phyloP scores from a whole-genome alignment of 495 filamentous ascomycete species.

The Chaetomium tenue region DNA sequence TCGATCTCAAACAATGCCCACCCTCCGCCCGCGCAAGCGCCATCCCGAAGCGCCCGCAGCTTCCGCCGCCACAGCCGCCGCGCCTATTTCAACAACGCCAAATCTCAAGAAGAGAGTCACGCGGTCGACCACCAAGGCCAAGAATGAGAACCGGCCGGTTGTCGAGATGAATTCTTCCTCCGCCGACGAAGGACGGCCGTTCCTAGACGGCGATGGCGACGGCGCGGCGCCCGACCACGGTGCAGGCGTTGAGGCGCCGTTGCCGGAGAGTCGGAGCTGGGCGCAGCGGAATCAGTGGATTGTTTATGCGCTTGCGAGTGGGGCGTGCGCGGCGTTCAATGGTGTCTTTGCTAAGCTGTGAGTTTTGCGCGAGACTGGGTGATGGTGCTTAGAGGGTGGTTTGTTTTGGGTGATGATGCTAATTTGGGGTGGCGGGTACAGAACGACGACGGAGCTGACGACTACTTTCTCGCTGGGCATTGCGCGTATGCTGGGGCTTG shows the following conservation, averaged over 20 bases:
- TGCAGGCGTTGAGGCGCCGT: neutral
- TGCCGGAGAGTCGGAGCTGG: slow-evolving; percentile 31
- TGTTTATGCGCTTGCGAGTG: slow-evolving; percentile 76
- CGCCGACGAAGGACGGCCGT: slow-evolving; percentile 26
- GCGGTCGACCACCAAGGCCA: neutral
- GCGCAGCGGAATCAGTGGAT: slow-evolving; percentile 63
- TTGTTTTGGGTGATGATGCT: neutral
- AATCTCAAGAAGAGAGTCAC: slow-evolving; percentile 9
- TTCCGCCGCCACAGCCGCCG: neutral
- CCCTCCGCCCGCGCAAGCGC: slow-evolving; percentile 17
- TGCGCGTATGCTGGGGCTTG: slow-evolving; percentile 59
- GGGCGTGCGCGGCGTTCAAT: slow-evolving; percentile 88
- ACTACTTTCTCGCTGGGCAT: slow-evolving; percentile 63
- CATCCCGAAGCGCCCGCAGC: neutral
- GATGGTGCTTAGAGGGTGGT: neutral
- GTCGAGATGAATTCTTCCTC: slow-evolving; percentile 10
- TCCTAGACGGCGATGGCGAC: slow-evolving; percentile 11
- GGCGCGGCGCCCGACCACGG: neutral
- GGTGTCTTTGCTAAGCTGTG: slow-evolving; percentile 96
- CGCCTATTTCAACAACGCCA: neutral
- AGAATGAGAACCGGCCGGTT: neutral
- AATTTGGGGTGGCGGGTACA: slow-evolving; percentile 32
- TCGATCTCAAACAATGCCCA: slow-evolving; percentile 14
- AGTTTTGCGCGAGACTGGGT: slow-evolving; percentile 30
- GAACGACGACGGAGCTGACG: slow-evolving; percentile 84